Base-by-base conservation (phyloP, 2,329 filamentous ascomycete genomes). In the Fusarium hainanense region DNA sequence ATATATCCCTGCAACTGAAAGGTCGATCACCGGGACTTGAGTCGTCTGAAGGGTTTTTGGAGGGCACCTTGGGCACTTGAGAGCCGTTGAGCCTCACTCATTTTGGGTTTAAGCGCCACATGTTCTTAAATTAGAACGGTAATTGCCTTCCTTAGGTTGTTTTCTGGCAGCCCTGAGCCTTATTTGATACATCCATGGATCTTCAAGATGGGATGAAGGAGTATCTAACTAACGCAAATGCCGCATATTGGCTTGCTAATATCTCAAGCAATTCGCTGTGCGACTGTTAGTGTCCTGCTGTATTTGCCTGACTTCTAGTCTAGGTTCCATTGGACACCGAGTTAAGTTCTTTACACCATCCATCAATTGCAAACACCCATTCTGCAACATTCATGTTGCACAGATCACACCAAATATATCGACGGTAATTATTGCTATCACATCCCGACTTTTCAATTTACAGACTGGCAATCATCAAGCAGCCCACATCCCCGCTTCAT, bases 61-160 rank as follows among this genome's bases (percentile, higher is more conserved):
- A 27, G 48, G 54, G 57, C n/a, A 25, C 27, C 55, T 32, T 23
- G 48, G 54, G 57, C 21, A 25, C 21, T 60, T 32, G 14, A 44
- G 42, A 28, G 48, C 58, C 44, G 44, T 68, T 70, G 57, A 69
- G 66, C 66, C 66, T 70, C 66, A 54, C 41, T 63, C 42, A 52
- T 28, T 34, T 56, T 54, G 28, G 49, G 43, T n/a, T 46, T 27
- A 51, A 59, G 58, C 51, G 58, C 67, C 59, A 63, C 58, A 51
- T 51, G 42, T 68, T 68, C 67, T 70, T 70, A 63, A 70, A 68
- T 70, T 70, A 70, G 68, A 70, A 70, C 67, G 44, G 49, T n/a
- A 67, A 32, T 40, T 41, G 32, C 42, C 50, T 32, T 30, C 9
- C 27, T 20, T 51, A 30, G 46, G 27, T 44, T n/a, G 37, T 49